Conservation (phyloP, 2,329 filamentous ascomycete genomes). For the Cryphonectria japonica region DNA sequence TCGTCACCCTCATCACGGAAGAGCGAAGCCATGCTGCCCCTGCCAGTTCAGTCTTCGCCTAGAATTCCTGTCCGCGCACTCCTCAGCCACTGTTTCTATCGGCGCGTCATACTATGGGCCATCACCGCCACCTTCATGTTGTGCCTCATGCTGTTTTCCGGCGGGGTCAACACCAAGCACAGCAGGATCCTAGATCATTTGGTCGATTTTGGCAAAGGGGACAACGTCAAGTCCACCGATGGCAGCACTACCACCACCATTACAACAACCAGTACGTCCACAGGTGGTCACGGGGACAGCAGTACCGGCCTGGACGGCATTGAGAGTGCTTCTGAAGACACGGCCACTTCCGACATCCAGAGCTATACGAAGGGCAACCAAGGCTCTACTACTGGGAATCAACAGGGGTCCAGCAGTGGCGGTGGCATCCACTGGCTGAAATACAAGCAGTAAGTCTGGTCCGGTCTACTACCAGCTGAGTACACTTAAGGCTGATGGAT, state of each 20-base stretch:
- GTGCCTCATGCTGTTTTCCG: constrained; percentile 45
- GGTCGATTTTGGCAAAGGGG: constrained; percentile 31
- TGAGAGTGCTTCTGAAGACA: not conserved
- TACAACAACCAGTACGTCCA: not conserved
- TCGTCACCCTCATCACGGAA: constrained; percentile 27
- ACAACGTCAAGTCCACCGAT: constrained; percentile 18
- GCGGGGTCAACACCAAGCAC: constrained; percentile 33
- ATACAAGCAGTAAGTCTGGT: constrained; percentile 47
- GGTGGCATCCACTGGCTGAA: constrained; percentile 42
- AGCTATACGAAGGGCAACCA: constrained; percentile 25
- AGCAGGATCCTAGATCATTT: constrained; percentile 31
- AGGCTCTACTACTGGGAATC: constrained; percentile 30
- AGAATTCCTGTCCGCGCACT: constrained; percentile 47
- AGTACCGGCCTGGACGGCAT: not conserved
- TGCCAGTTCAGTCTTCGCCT: constrained; percentile 25
- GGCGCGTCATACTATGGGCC: constrained; percentile 56
- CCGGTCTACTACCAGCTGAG: not conserved
- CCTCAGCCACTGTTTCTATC: constrained; percentile 56
- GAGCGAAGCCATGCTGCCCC: constrained; percentile 24
- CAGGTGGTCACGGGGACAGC: not conserved
- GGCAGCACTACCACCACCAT: constrained; percentile 16
- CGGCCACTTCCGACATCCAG: constrained; percentile 2
- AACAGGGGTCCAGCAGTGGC: constrained; percentile 34
- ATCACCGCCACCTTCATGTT: constrained; percentile 47
- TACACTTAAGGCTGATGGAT: constrained; percentile 24